Base-by-base conservation (phyloP, 768 basidiomycete species). In the Kwoniella shandongensis region DNA sequence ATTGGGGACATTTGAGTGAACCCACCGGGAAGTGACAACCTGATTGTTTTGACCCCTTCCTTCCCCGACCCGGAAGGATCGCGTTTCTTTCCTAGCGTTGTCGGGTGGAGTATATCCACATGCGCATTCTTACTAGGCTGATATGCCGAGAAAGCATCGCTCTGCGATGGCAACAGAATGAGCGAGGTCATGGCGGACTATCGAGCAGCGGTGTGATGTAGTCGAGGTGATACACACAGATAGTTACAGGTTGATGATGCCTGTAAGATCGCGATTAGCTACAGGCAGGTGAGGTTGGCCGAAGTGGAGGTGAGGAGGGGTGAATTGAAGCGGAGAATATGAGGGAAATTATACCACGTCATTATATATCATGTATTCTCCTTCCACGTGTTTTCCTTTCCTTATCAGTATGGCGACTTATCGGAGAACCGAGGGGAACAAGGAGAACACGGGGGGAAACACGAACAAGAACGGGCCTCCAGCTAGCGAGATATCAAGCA, bases 101-200 rank as follows among this genome's bases (percentile, higher is more conserved):
- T 18, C 18, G 62, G 44, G 8, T 44, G 61, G 17, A 71, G 23
- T 51, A 68, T 59, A 51, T 71, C 66, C 54, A 47, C 39, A 62
- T 68, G 64, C 5, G 69, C 69, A 40, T 63, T 66, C 38, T 46
- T 61, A 41, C 63, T 66, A 11, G 66, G 69, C 35, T 53, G 45
- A 42, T 71, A 71, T 0, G 58, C 47, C 4, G 53, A 55, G 58
- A 71, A 71, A 15, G 65, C 62, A 35, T 59, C 48, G 10, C 47
- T 59, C 5, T 17, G 32, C 10, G 47, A 42, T 0, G 65, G 61
- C 8, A 62, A 29, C 5, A 32, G 22, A 23, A 62, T 50, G 29
- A 66, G 52, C 22, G 52, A 54, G 5, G 56, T 30, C 56, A 58
- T 58, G 20, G 18, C 26, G 52, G 15, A 27, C 22, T 42, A 18